Conservation (phyloP, 257 asterid species). For the Jacaranda mimosifolia region DNA sequence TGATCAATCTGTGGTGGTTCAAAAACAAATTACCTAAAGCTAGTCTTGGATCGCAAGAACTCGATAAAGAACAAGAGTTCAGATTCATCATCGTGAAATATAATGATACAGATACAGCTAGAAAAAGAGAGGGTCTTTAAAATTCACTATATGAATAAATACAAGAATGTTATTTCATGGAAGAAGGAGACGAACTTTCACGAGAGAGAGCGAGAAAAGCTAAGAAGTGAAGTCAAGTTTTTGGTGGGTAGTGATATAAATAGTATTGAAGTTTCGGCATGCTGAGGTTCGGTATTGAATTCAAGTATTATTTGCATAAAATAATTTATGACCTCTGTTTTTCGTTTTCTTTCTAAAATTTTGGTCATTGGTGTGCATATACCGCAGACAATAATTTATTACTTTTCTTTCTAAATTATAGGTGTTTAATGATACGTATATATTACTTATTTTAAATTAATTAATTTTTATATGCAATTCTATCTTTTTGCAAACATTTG, state of each 20-base stretch:
- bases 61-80: conserved; percentile 39
- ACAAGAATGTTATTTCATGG: not conserved
- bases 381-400: no score
- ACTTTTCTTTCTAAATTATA: no score
- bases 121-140: no score
- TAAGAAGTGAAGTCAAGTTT: not conserved
- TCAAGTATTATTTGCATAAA: no score
- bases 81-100: conserved; percentile 37
- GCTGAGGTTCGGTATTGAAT: not conserved
- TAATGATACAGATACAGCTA: not conserved
- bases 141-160: not conserved
- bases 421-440: no score
- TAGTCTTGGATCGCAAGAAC: conserved; percentile 41
- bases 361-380: no score
- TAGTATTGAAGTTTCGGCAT: conserved; percentile 20
- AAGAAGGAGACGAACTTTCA: conserved; percentile 2
- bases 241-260: conserved; percentile 22
- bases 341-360: no score
- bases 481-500: no score
- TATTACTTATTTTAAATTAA: no score
- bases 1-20: conserved; percentile 40
- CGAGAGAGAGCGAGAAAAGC: conserved; percentile 18
- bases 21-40: conserved; percentile 21
- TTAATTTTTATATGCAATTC: no score
- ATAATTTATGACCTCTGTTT: no score